phyloP scores from a whole-genome alignment of 1,139 yeast genomes.

The Saccharomyces hybrid region DNA sequence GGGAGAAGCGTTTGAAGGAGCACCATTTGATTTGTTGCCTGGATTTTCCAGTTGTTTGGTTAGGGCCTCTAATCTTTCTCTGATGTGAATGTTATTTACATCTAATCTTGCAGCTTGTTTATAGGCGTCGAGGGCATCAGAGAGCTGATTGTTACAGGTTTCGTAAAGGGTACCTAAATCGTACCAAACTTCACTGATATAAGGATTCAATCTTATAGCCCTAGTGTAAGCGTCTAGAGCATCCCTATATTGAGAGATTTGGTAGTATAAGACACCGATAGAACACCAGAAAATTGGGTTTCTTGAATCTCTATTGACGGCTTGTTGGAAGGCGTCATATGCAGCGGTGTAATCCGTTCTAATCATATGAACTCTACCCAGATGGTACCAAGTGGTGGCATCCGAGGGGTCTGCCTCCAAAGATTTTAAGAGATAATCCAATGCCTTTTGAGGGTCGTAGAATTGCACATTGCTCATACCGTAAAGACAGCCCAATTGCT shows the following conservation, averaged over 20 bases:
- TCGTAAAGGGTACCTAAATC: slow-evolving; percentile 95
- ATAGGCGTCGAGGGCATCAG: slow-evolving; percentile 94
- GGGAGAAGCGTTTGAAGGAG: slow-evolving; percentile 1
- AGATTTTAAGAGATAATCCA: slow-evolving; percentile 74
- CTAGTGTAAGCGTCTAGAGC: slow-evolving; percentile 96
- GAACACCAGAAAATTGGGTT: slow-evolving; percentile 99
- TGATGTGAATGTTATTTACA: slow-evolving; percentile 90
- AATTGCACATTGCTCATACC: slow-evolving; percentile 63
- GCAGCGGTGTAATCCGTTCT: slow-evolving; percentile 93
- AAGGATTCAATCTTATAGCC: slow-evolving; percentile 91
- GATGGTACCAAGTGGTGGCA: slow-evolving; percentile 94
- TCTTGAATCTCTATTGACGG: slow-evolving; percentile 91
- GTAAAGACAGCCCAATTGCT: slow-evolving; percentile 91
- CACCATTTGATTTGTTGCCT: neutral
- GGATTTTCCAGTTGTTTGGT: slow-evolving; percentile 39
- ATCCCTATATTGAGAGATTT: slow-evolving; percentile 90
- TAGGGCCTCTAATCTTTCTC: slow-evolving; percentile 82
- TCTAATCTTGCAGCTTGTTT: slow-evolving; percentile 93
- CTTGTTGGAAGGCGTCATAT: slow-evolving; percentile 97
- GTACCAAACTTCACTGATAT: slow-evolving; percentile 96
- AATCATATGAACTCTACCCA: slow-evolving; percentile 96
- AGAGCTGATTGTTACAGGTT: slow-evolving; percentile 90
- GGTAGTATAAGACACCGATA: slow-evolving; percentile 93
- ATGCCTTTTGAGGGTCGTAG: slow-evolving; percentile 78
- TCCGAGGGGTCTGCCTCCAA: slow-evolving; percentile 84